Evolutionary conservation across 2,329 filamentous ascomycete genomes (phyloP), one percentile per base, ranked within the genome.

Genomic region (Madurella mycetomatis): DNA sequence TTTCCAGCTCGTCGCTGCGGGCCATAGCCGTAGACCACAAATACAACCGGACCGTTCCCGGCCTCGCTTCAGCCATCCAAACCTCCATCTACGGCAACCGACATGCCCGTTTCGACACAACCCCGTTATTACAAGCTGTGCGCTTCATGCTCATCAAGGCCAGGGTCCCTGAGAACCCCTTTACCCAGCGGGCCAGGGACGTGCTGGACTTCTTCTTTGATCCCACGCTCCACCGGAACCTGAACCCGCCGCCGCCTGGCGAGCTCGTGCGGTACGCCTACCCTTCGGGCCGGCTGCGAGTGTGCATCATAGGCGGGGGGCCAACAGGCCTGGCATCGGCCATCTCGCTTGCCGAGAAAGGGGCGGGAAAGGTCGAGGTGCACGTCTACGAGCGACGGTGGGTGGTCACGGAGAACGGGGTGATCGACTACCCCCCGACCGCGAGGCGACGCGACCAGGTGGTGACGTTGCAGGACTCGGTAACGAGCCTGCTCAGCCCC

Each of bases 181-280:
- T 60, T 18, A 60, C 61, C 12, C 64, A 68, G 8, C 59, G 60
- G 15, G 60, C 64, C 9, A 54, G 59, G 11, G 51, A 56, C 12
- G 61, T 69, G n/a, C 56, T 69, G 15, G 67, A 70, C 55, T 71
- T 71, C 58, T 71, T 69, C 56, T 70, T 70, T 51, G 69, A 71
- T 49, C 66, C 68, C 9, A 65, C 67, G 1, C 41, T 71, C 19
- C 62, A 65, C 17, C 58, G 65, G 3, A 69, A 67, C 41, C 48
- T 65, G 4, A 55, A 58, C 1, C 63, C 63, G 1, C 32, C 56
- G 4, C 65, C 62, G 3, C 43, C 54, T 0, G 64, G 65, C 16
- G 61, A 61, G n/a, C 58, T 64, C 4, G 57, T 63, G 13, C 40
- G 44, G 0, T 68, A 66, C 49, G 54, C 57, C 13, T 70, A 69